These are phyloP conservation scores for Solanum sitiens DNA, from an alignment of 257 asterid species.

Conservation along the genomic window DNA sequence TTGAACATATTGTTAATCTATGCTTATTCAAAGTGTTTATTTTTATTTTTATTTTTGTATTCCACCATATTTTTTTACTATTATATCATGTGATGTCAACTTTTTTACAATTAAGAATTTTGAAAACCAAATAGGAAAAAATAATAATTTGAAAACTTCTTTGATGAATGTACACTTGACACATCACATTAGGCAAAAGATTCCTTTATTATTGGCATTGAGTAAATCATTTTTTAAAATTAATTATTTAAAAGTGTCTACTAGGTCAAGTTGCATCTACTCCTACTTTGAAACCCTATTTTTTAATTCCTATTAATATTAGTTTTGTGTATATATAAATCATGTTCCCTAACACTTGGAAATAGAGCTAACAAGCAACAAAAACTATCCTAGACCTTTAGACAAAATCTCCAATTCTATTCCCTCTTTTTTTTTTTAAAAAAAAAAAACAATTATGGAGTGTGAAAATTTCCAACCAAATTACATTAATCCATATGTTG, in stretches of 20 bases:
- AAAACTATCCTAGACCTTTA: neutral
- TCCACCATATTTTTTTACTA: neutral
- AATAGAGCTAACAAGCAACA: neutral
- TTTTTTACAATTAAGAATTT: neutral
- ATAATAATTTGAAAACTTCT: neutral
- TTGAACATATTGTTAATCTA: neutral
- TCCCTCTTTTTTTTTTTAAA: neutral
- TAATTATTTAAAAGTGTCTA: neutral
- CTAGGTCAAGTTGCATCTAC: neutral
- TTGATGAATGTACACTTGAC: neutral
- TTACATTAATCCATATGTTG: neutral
- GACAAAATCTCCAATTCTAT: neutral
- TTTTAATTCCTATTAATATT: neutral
- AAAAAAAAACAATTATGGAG: neutral
- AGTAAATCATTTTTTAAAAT: neutral
- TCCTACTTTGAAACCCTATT: neutral
- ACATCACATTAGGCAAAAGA: conserved; percentile 2
- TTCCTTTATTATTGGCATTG: neutral
- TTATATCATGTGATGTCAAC: neutral
- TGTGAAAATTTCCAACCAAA: conserved; percentile 1
- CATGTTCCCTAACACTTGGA: neutral
- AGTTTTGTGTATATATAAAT: neutral
- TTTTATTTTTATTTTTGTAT: neutral
- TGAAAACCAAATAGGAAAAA: neutral
- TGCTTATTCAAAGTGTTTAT: neutral